A percentile compares a stretch with the other conserved stretches of the same genome.
phyloP scores from a whole-genome alignment of 495 filamentous ascomycete species.

The Lepraria neglecta region DNA sequence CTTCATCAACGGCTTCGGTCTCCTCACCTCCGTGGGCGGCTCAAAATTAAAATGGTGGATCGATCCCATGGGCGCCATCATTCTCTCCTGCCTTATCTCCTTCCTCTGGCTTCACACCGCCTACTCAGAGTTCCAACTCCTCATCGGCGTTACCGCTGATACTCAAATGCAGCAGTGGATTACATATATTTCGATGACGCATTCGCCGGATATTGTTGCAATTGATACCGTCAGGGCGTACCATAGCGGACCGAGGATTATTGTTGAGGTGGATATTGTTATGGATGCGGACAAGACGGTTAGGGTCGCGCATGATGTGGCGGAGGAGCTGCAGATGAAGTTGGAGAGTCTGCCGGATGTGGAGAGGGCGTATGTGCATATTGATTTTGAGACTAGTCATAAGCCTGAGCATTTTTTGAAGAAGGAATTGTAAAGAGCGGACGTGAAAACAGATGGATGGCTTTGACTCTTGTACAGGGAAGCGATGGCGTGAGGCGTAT shows the following conservation, averaged over 20 bases:
- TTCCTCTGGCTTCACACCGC: slow-evolving; percentile 77
- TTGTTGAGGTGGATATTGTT: slow-evolving; percentile 86
- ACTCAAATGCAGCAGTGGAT: slow-evolving; percentile 86
- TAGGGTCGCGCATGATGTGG: slow-evolving; percentile 81
- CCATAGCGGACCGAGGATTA: slow-evolving; percentile 80
- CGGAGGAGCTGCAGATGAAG: slow-evolving; percentile 91
- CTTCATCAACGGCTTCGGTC: slow-evolving; percentile 85
- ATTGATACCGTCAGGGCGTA: slow-evolving; percentile 95
- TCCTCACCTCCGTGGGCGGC: slow-evolving; percentile 81
- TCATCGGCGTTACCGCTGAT: slow-evolving; percentile 82
- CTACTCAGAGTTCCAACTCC: slow-evolving; percentile 80
- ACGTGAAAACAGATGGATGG: no score
- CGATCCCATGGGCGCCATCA: slow-evolving; percentile 85
- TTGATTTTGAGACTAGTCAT: slow-evolving; percentile 96
- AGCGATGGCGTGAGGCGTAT: no score
- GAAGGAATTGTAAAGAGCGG: slow-evolving; percentile 42
- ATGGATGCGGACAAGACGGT: slow-evolving; percentile 67
- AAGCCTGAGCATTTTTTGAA: slow-evolving; percentile 73
- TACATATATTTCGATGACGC: slow-evolving; percentile 93
- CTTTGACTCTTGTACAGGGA: no score
- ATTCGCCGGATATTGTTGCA: slow-evolving; percentile 68
- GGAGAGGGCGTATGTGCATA: slow-evolving; percentile 93
- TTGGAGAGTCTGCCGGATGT: slow-evolving; percentile 87
- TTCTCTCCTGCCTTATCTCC: slow-evolving; percentile 70
- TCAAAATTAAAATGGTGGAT: slow-evolving; percentile 90